Evolutionary conservation across 257 asterid species (phyloP).

Genomic region (Lithospermum erythrorhizon): DNA sequence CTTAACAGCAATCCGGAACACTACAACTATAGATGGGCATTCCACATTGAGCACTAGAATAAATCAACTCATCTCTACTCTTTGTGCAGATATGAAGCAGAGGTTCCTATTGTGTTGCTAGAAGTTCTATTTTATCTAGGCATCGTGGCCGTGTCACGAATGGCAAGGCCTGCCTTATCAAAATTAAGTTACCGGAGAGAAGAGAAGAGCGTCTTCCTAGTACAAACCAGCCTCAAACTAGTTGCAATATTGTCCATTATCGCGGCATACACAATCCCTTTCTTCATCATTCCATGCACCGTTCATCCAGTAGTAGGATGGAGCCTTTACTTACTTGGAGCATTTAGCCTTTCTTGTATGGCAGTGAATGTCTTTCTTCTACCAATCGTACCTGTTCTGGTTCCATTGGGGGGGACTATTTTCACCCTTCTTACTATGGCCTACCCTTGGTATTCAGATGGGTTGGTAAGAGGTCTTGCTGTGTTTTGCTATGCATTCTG

Average conservation of each 20-base stretch:
- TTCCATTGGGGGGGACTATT: conserved; percentile 55
- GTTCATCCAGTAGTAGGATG: conserved; percentile 80
- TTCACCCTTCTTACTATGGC: conserved; percentile 81
- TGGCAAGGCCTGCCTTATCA: conserved; percentile 72
- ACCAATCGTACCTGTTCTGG: conserved; percentile 54
- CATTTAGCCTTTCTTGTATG: conserved; percentile 41
- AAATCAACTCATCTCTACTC: not conserved
- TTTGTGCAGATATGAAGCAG: conserved; percentile 49
- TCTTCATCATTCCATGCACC: conserved; percentile 66
- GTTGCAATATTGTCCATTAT: conserved; percentile 60
- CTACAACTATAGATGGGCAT: too few relatives aligned
- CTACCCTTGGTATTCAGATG: conserved; percentile 68
- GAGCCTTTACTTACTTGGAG: conserved; percentile 66
- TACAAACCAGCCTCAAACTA: conserved; percentile 54
- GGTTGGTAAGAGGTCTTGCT: conserved; percentile 63
- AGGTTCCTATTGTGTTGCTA: conserved; percentile 49
- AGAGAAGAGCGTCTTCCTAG: conserved; percentile 47
- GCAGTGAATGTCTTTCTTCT: conserved; percentile 54
- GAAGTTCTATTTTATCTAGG: conserved; percentile 53
- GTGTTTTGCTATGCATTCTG: conserved; percentile 68
- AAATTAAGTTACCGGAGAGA: conserved; percentile 63
- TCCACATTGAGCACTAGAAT: not conserved
- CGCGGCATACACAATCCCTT: conserved; percentile 57
- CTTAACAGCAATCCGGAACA: too few relatives aligned
- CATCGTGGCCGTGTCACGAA: conserved; percentile 46